Conservation (phyloP, 2,329 filamentous ascomycete genomes). For the Venturia effusa region DNA sequence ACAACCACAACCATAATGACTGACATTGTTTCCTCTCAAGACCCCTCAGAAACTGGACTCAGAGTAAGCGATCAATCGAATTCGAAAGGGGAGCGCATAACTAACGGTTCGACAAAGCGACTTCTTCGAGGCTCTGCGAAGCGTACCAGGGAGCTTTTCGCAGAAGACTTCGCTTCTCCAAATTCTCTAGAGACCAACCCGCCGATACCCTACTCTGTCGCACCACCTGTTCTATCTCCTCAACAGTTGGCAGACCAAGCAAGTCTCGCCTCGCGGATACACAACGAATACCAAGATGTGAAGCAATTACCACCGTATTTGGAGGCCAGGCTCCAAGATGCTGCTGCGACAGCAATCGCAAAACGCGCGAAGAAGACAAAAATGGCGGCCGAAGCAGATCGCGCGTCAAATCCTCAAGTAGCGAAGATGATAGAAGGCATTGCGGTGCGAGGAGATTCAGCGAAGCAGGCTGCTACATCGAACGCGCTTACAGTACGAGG, state of each 20-base stretch:
- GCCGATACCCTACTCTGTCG: slow-evolving; percentile 29
- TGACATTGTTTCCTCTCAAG: neutral
- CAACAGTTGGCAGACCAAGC: slow-evolving; percentile 33
- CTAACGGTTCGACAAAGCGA: slow-evolving; percentile 7
- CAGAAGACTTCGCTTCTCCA: slow-evolving; percentile 38
- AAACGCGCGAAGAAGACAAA: slow-evolving; percentile 51
- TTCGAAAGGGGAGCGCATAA: neutral
- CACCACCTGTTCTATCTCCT: slow-evolving; percentile 34
- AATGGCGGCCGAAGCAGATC: slow-evolving; percentile 33
- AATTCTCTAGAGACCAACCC: slow-evolving; percentile 30
- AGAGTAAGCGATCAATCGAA: neutral
- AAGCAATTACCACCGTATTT: slow-evolving; percentile 67
- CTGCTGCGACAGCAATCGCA: slow-evolving; percentile 44
- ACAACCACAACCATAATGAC: neutral
- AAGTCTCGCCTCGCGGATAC: slow-evolving; percentile 47
- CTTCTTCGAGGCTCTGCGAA: slow-evolving; percentile 37
- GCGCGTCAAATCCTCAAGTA: slow-evolving; percentile 43
- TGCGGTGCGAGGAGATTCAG: slow-evolving; percentile 32
- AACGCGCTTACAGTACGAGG: slow-evolving; percentile 47
- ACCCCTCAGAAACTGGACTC: slow-evolving; percentile 2
- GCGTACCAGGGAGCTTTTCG: slow-evolving; percentile 43
- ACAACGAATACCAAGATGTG: slow-evolving; percentile 67
- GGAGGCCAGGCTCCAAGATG: slow-evolving; percentile 65
- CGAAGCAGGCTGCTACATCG: slow-evolving; percentile 35
- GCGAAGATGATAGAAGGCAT: slow-evolving; percentile 59